A percentile compares a stretch with the other conserved stretches of the same genome.
Evolutionary conservation across 2,329 filamentous ascomycete species (phyloP).

Genomic region (Bipolaris victoriae): DNA sequence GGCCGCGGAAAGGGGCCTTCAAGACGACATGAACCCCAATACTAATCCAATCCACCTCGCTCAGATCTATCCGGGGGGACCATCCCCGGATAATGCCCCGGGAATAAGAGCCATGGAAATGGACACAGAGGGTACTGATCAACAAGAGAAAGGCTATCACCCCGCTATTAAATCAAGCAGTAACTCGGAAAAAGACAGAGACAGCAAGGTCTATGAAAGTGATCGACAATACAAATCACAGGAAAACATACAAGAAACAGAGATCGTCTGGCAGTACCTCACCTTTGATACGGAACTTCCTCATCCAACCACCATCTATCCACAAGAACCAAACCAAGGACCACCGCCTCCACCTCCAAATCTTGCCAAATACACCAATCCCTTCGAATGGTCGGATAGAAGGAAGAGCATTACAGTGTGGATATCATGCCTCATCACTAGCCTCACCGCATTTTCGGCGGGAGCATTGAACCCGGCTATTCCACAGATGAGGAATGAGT

Average conservation of each 20-base stretch:
- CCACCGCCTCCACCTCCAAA: constrained; percentile 66
- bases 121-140: constrained; percentile 1
- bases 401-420: constrained; percentile 74
- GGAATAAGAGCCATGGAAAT: constrained; percentile 39
- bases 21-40: constrained; percentile 41
- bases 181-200: constrained; percentile 22
- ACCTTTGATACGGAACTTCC: constrained; percentile 67
- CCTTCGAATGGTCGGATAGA: constrained; percentile 72
- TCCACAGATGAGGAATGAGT: constrained; percentile 68
- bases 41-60: constrained; percentile 1
- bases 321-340: constrained; percentile 39
- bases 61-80: constrained; percentile 36
- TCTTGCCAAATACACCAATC: constrained; percentile 69
- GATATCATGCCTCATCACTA: constrained; percentile 77
- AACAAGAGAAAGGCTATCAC: constrained; percentile 9
- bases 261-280: constrained; percentile 65
- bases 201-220: constrained; percentile 21
- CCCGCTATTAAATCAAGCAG: constrained; percentile 17
- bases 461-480: constrained; percentile 78
- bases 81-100: constrained; percentile 22
- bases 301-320: constrained; percentile 49
- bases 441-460: constrained; percentile 78
- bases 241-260: constrained; percentile 22
- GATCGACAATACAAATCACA: constrained; percentile 10
- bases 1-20: background rate